Conservation (phyloP, 2,329 filamentous ascomycete genomes). For the Oidium heveae region DNA sequence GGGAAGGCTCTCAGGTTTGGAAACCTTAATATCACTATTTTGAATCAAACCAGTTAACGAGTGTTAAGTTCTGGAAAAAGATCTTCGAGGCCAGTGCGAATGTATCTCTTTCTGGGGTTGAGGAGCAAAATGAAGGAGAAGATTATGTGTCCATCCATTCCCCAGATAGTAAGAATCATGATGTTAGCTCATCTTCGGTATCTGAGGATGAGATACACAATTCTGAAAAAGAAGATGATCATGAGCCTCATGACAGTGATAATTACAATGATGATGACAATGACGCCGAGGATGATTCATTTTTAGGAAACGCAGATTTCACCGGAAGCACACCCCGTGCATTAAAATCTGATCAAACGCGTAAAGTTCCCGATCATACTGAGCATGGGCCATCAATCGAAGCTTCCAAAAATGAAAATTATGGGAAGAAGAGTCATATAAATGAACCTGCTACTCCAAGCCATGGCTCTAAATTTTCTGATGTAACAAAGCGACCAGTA, state of each 20-base stretch:
- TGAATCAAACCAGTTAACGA: constrained; percentile 2
- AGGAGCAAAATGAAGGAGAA: constrained; percentile 45
- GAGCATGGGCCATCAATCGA: constrained; percentile 33
- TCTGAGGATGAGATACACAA: not conserved
- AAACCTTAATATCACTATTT: not conserved
- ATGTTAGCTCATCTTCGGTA: constrained; percentile 17
- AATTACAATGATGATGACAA: constrained; percentile 10
- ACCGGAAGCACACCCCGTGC: constrained; percentile 43
- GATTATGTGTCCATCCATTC: constrained; percentile 17
- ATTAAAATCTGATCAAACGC: constrained; percentile 20
- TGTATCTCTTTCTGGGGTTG: constrained; percentile 84
- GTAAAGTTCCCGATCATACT: constrained; percentile 19
- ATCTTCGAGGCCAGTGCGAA: constrained; percentile 98
- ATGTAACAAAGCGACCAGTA: constrained; percentile 37
- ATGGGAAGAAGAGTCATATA: constrained; percentile 15
- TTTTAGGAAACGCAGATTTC: constrained; percentile 37
- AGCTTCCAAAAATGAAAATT: constrained; percentile 17
- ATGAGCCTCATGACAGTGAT: not conserved
- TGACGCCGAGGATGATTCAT: constrained; percentile 28
- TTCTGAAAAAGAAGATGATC: not conserved
- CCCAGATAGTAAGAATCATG: constrained; percentile 12
- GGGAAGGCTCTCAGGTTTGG: constrained; percentile 78
- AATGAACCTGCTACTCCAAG: constrained; percentile 13
- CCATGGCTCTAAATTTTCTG: constrained; percentile 23
- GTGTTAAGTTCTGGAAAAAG: constrained; percentile 82